Conservation (phyloP, 768 basidiomycete species). For the Crepidotus variabilis region DNA sequence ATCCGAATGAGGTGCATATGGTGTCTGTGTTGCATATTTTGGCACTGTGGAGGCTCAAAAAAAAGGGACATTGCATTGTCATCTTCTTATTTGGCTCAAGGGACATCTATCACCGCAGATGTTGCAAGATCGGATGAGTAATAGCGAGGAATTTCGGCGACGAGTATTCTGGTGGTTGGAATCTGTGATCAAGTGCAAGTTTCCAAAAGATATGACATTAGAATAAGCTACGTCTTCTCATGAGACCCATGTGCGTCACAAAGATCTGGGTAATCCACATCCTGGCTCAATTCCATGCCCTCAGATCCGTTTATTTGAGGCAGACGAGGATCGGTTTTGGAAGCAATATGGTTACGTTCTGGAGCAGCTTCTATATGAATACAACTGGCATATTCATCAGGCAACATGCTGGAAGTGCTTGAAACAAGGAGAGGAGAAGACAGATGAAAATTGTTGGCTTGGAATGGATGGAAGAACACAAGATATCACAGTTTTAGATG, state of each 20-base stretch:
- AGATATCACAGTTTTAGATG: not conserved
- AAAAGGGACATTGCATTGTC: conserved; percentile 11
- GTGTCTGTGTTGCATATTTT: conserved; percentile 9
- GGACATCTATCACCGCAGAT: conserved; percentile 19
- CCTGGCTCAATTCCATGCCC: conserved; percentile 3
- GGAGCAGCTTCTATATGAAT: not conserved
- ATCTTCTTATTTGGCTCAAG: conserved; percentile 22
- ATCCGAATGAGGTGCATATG: conserved; percentile 4
- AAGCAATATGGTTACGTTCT: not conserved
- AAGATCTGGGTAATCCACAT: conserved; percentile 6
- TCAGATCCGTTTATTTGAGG: not conserved
- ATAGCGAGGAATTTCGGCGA: not conserved
- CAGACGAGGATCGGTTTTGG: not conserved
- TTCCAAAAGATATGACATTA: not conserved
- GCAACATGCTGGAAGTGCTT: conserved; percentile 13
- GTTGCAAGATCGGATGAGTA: conserved; percentile 2
- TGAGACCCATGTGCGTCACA: not conserved
- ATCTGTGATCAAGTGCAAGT: conserved; percentile 4
- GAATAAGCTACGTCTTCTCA: not conserved
- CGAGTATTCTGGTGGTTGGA: conserved; percentile 4
- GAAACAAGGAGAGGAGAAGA: conserved; percentile 3
- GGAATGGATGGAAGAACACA: conserved; percentile 2
- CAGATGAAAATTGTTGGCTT: conserved; percentile 5
- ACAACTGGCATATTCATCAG: conserved; percentile 7
- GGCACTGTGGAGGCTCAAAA: conserved; percentile 13